These are phyloP conservation scores for Orbilia ellipsospora DNA, from an alignment of 2,329 filamentous ascomycete genomes.

Conservation along the genomic window DNA sequence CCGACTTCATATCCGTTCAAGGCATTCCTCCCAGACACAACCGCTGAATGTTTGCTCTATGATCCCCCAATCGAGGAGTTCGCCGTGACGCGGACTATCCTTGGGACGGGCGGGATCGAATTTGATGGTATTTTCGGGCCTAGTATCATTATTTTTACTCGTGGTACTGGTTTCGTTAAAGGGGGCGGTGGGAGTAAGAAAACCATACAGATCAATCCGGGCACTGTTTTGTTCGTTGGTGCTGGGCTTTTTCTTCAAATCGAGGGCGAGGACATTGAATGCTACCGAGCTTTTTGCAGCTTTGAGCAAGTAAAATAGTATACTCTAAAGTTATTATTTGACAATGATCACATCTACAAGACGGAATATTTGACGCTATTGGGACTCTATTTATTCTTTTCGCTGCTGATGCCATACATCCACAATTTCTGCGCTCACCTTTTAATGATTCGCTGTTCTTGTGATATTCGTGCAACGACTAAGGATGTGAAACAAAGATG, in stretches of 20 bases:
- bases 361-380: too few relatives aligned
- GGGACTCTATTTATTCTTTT: too few relatives aligned
- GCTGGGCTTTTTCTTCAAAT: constrained; percentile 44
- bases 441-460: too few relatives aligned
- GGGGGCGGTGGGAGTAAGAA: constrained; percentile 84
- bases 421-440: too few relatives aligned
- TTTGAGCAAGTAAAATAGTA: constrained; percentile 18
- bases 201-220: constrained; percentile 63
- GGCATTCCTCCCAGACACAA: constrained; percentile 76
- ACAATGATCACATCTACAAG: too few relatives aligned
- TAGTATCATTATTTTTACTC: constrained; percentile 91
- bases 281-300: constrained; percentile 51
- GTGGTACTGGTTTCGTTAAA: constrained; percentile 81
- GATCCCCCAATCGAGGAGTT: constrained; percentile 98
- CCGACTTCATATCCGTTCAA: constrained; percentile 85
- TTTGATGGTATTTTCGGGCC: constrained; percentile 89
- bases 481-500: too few relatives aligned
- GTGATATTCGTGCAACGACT: too few relatives aligned
- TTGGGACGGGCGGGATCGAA: constrained; percentile 80
- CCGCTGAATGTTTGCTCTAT: constrained; percentile 74
- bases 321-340: too few relatives aligned
- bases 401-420: too few relatives aligned
- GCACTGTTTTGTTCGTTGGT: constrained; percentile 66
- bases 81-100: constrained; percentile 81
- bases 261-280: constrained; percentile 24